Base-by-base conservation (phyloP, 371 early-diverging fungal genomes). In the Rhizopus stolonifer region DNA sequence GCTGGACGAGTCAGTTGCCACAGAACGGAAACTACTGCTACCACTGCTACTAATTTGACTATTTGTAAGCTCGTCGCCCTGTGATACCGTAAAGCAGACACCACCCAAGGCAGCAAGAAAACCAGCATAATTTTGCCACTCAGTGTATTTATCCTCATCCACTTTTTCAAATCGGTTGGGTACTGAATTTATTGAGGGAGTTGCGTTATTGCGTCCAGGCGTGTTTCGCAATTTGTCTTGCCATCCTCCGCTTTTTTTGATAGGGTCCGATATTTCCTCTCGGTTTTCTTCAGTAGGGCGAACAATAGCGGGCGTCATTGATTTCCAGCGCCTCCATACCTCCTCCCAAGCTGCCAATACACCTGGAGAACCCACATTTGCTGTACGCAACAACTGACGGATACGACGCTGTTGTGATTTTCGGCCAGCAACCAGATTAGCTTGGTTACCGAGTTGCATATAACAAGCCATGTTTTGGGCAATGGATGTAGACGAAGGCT, bases 341-440 rank as follows among this genome's bases (percentile, higher is more conserved):
- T 93, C 91, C 61, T 89, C 90, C 89, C 91, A 91, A 4, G 89
- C 91, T 1, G 83, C 85, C 45, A 89, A 62, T 57, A 84, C 85
- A n/a, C 90, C 90, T 7, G 83, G 78, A 0, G 90, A 86, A 5
- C 84, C 85, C 21, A 71, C 72, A 17, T 74, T 70, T 42, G 85
- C 72, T 47, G 77, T 71, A 6, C 90, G 77, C 23, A 93, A 63
- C 4, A 88, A 58, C 34, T 77, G 80, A 17, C 91, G 79, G 22
- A 89, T 76, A 2, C 85, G 80, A 58, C 89, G 85, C 58, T 93
- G 91, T 52, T 85, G 82, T 2, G 84, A 86, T 47, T 84, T 77
- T 15, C 82, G 76, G 13, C 85, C 88, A 36, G 84, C 68, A 11
- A 85, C 68, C 3, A 85, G 61, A 0, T 67, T 71, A 23, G 68